phyloP scores from a whole-genome alignment of 2,329 filamentous ascomycete species.

The Cladophialophora bantiana region DNA sequence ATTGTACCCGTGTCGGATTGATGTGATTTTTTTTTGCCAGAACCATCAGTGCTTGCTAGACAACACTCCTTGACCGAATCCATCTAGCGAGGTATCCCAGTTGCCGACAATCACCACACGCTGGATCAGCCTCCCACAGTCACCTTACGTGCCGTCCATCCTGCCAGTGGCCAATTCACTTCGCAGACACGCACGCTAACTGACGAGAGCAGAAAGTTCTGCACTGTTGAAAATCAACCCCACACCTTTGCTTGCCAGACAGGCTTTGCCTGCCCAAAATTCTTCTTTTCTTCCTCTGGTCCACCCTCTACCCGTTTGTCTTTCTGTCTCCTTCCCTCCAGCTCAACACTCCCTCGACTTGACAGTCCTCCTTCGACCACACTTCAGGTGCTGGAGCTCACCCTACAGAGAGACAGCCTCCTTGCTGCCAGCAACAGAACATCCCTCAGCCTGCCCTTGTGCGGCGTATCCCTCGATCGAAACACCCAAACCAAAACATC shows the following conservation, averaged over 20 bases:
- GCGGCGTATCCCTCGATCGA: background rate
- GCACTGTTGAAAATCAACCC: constrained; percentile 27
- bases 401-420: constrained; percentile 33
- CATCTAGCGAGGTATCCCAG: background rate
- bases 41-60: background rate
- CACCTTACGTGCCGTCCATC: background rate
- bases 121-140: background rate
- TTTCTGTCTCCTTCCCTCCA: constrained; percentile 29
- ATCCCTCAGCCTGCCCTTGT: background rate
- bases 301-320: constrained; percentile 26
- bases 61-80: background rate
- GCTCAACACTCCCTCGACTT: constrained; percentile 12
- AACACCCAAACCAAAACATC: background rate
- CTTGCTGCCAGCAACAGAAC: constrained; percentile 26
- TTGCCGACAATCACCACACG: constrained; percentile 9
- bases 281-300: constrained; percentile 32
- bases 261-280: constrained; percentile 29
- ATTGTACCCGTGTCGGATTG: background rate
- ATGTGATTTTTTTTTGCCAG: constrained; percentile 7
- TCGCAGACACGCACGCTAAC: constrained; percentile 1
- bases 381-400: constrained; percentile 24
- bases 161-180: constrained; percentile 2
- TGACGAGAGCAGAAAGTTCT: constrained; percentile 23
- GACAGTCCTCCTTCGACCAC: constrained; percentile 14
- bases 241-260: constrained; percentile 24